Percentiles rank a stretch among this genome's conserved stretches.
phyloP scores from a whole-genome alignment of 257 asterid genomes.

The Ilex asprella region DNA sequence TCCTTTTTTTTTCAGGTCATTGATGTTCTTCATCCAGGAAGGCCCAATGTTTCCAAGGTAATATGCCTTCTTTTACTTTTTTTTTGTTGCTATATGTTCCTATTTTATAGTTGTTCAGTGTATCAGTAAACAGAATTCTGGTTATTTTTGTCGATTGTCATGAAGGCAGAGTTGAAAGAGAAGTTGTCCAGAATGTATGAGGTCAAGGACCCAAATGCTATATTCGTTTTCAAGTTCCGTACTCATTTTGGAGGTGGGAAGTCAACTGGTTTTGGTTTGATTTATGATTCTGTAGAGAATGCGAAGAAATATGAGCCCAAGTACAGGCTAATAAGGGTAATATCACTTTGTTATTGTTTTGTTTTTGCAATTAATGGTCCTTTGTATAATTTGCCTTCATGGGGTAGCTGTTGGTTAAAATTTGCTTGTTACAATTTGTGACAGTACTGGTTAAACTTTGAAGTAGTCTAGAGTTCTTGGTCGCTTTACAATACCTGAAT shows the following conservation, averaged over 20 bases:
- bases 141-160: too few species aligned
- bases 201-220: slow-evolving; percentile 57
- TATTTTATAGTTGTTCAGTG: not conserved
- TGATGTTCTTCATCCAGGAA: slow-evolving; percentile 69
- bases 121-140: not conserved
- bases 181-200: slow-evolving; percentile 56
- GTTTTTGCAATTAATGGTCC: too few species aligned
- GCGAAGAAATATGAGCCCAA: slow-evolving; percentile 84
- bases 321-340: slow-evolving; percentile 86
- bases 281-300: slow-evolving; percentile 68
- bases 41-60: slow-evolving; percentile 73
- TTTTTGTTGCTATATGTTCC: not conserved
- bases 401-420: too few species aligned
- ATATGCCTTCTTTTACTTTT: not conserved
- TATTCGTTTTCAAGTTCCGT: slow-evolving; percentile 67
- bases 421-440: too few species aligned
- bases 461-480: too few species aligned
- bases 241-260: slow-evolving; percentile 87
- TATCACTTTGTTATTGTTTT: not conserved
- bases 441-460: too few species aligned
- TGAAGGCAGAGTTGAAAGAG: slow-evolving; percentile 70
- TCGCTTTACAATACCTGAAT: too few species aligned
- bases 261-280: slow-evolving; percentile 77
- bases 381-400: too few species aligned
- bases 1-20: slow-evolving; percentile 24